These are phyloP conservation scores for Orbilia blumenaviensis DNA, from an alignment of 2,329 filamentous ascomycete genomes.

Conservation along the genomic window DNA sequence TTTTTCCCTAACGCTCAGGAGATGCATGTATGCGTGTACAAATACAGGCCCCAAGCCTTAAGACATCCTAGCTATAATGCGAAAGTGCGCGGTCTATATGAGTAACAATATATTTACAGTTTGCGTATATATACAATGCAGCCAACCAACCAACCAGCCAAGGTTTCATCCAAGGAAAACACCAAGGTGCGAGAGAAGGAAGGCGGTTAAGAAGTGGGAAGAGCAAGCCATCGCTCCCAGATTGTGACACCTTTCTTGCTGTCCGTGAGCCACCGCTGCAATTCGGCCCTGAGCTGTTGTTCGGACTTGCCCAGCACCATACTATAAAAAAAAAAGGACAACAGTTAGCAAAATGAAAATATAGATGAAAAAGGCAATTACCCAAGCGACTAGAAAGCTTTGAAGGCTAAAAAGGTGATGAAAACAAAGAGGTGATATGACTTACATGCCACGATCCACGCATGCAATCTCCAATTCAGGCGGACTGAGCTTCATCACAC, in stretches of 20 bases:
- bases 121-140: background rate
- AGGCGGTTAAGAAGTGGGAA: slow-evolving; percentile 10
- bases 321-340: slow-evolving; percentile 1
- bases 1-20: background rate
- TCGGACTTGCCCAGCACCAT: slow-evolving; percentile 13
- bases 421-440: slow-evolving; percentile 56
- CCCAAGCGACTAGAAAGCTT: background rate
- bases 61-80: too few species aligned
- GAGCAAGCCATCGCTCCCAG: slow-evolving; percentile 42
- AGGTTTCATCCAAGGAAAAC: background rate
- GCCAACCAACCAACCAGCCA: background rate
- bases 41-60: too few species aligned
- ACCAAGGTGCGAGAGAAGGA: too few species aligned
- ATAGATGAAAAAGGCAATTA: too few species aligned
- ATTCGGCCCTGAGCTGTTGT: slow-evolving; percentile 21
- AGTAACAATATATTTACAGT: slow-evolving; percentile 9
- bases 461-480: slow-evolving; percentile 76
- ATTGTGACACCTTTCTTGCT: slow-evolving; percentile 44
- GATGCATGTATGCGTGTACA: too few species aligned
- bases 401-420: background rate
- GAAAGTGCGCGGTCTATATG: background rate
- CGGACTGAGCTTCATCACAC: slow-evolving; percentile 67
- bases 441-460: slow-evolving; percentile 73
- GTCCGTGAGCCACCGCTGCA: slow-evolving; percentile 44
- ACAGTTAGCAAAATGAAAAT: background rate